Percentiles rank a stretch among this genome's conserved stretches.
Evolutionary conservation across 768 basidiomycete species (phyloP).

Genomic region (Phylloporus sp.): DNA sequence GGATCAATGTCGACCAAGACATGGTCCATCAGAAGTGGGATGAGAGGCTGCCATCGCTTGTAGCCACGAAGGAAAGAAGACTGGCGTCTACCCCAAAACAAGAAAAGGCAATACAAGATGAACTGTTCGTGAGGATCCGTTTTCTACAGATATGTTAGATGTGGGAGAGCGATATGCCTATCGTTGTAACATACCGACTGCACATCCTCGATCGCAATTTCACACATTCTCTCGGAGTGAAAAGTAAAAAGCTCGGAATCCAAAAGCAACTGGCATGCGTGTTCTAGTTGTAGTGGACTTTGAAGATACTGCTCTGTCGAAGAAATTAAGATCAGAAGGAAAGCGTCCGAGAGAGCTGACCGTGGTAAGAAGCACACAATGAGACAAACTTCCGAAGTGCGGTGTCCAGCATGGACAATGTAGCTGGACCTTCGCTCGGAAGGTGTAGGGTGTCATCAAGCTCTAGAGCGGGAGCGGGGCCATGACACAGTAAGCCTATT

Average conservation of each 20-base stretch:
- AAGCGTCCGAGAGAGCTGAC: slow-evolving; percentile 38
- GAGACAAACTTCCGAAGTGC: slow-evolving; percentile 71
- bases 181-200: slow-evolving; percentile 47
- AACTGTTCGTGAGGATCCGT: slow-evolving; percentile 83
- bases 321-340: slow-evolving; percentile 14
- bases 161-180: neutral
- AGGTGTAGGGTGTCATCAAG: slow-evolving; percentile 77
- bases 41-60: slow-evolving; percentile 76
- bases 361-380: slow-evolving; percentile 82
- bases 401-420: slow-evolving; percentile 72
- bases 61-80: slow-evolving; percentile 69
- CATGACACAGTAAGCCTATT: neutral
- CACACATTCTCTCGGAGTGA: slow-evolving; percentile 90
- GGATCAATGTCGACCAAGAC: slow-evolving; percentile 77
- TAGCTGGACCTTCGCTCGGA: slow-evolving; percentile 52
- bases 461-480: slow-evolving; percentile 45
- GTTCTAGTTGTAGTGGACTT: slow-evolving; percentile 75
- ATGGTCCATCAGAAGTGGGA: slow-evolving; percentile 83
- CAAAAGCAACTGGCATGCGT: slow-evolving; percentile 72
- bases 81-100: slow-evolving; percentile 67
- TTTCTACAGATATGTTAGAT: slow-evolving; percentile 41
- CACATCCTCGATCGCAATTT: slow-evolving; percentile 66
- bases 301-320: slow-evolving; percentile 76
- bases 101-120: slow-evolving; percentile 73
- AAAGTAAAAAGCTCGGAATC: slow-evolving; percentile 85